These are phyloP conservation scores for Coniochaeta pulveracea DNA, from an alignment of 2,329 filamentous ascomycete species.

Conservation along the genomic window DNA sequence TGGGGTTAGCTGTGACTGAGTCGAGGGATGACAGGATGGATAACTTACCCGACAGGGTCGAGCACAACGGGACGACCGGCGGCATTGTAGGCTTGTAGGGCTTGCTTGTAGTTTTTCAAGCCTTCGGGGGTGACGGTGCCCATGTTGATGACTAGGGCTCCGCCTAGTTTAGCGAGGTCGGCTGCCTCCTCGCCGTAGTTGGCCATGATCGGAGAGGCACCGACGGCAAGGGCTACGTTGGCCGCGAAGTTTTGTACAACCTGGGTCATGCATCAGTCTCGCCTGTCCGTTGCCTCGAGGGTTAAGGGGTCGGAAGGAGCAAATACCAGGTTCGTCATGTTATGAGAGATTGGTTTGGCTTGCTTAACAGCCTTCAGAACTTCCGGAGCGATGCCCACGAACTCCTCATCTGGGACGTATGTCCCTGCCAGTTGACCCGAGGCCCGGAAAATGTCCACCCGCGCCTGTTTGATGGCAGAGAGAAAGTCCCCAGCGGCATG, in stretches of 20 bases:
- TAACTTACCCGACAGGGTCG: slow-evolving; percentile 69
- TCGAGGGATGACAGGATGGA: not conserved
- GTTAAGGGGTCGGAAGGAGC: slow-evolving; percentile 1
- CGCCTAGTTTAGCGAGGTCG: slow-evolving; percentile 68
- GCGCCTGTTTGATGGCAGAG: too few species aligned
- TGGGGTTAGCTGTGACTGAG: not conserved
- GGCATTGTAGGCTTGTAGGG: slow-evolving; percentile 71
- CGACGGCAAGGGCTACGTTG: slow-evolving; percentile 75
- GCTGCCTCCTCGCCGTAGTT: slow-evolving; percentile 72
- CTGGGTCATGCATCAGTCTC: slow-evolving; percentile 13
- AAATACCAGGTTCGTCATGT: slow-evolving; percentile 84
- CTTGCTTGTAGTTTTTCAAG: slow-evolving; percentile 58
- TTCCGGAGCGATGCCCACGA: slow-evolving; percentile 19
- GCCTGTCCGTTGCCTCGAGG: not conserved
- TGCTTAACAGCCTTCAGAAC: slow-evolving; percentile 51
- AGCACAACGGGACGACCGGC: slow-evolving; percentile 66
- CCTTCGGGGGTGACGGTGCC: slow-evolving; percentile 75
- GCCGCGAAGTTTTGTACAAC: slow-evolving; percentile 91
- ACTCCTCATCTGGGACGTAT: too few species aligned
- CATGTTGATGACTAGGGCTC: slow-evolving; percentile 86
- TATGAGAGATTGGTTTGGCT: slow-evolving; percentile 69
- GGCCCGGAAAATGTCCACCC: slow-evolving; percentile 45
- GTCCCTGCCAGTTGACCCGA: too few species aligned
- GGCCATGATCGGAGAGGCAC: slow-evolving; percentile 89
- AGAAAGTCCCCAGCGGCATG: slow-evolving; percentile 49